Conservation (phyloP, 345 rosid species). For the Euphorbia pulcherrima region DNA sequence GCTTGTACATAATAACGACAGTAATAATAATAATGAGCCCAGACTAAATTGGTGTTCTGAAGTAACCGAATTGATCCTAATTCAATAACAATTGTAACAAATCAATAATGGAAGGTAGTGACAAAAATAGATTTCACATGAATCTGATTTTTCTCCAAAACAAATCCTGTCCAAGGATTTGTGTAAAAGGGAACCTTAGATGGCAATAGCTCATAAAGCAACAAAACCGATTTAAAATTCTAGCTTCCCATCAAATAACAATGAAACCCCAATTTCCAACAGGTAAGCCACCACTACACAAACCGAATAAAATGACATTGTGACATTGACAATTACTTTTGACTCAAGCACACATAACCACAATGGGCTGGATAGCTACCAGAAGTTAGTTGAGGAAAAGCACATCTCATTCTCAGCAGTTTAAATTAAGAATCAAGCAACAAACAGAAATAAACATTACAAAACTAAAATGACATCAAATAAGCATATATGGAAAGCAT, state of each 20-base stretch:
- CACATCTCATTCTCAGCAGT: background rate
- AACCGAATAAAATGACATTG: background rate
- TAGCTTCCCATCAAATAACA: background rate
- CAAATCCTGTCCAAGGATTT: background rate
- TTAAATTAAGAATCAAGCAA: background rate
- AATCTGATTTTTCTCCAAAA: background rate
- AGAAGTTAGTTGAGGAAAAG: background rate
- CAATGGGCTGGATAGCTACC: background rate
- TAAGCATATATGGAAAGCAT: background rate
- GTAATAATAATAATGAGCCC: background rate
- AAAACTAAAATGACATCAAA: background rate
- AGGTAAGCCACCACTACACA: background rate
- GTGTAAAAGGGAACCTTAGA: background rate
- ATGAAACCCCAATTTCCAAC: background rate
- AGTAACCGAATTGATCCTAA: background rate
- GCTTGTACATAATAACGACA: background rate
- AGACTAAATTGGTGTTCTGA: background rate
- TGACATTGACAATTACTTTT: background rate
- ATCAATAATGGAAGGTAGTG: background rate
- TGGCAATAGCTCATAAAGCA: background rate
- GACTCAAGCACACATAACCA: background rate
- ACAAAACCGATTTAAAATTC: background rate
- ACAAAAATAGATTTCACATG: background rate
- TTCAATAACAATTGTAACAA: background rate
- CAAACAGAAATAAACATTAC: background rate